Evolutionary conservation across 805 yeast genomes (phyloP), one percentile per base, ranked within the genome.

Genomic region (Lipomyces starkeyi): DNA sequence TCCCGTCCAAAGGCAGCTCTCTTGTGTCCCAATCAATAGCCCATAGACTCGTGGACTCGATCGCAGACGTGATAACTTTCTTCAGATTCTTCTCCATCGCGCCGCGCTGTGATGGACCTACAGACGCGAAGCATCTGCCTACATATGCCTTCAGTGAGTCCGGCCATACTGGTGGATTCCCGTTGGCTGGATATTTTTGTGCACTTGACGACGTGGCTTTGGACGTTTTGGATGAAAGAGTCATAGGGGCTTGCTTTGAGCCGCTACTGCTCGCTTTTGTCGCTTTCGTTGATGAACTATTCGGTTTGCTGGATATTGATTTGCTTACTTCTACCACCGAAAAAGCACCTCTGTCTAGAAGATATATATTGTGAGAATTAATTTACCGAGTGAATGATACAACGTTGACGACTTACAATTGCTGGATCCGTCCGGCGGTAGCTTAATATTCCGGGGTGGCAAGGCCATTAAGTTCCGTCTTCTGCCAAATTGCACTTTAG

Each of bases 11-110:
- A 0, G 91, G 91, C 5, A 88, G 70, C 37, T 77, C 76, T 74
- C 86, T 87, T 11, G 59, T 70, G 2, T 73, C 74, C 93, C 93
- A 89, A 67, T 87, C 83, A 69, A 85, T 87, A 0, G 76, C 70
- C 78, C 83, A 81, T 2, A 88, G 72, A 54, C 80, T 81, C 27
- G 79, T 78, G 59, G 80, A 78, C 2, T 78, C 77, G 20, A 83
- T 81, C 0, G 91, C 90, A 62, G 76, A 70, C 62, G 84, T 81
- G 34, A 89, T 80, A 47, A 87, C 73, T 11, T 75, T 69, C 72
- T 83, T 86, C 61, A 89, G 76, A 73, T 88, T 87, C 8, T 72
- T 66, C 69, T 86, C 86, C 73, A 88, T 82, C 47, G 74, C 71
- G 7, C 76, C 74, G 71, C 82, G 80, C 59, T 78, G 77, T 14